A percentile compares a stretch with the other conserved stretches of the same genome.
phyloP scores from a whole-genome alignment of 1,284 basidiomycete species.

The Cryptococcus sp. region DNA sequence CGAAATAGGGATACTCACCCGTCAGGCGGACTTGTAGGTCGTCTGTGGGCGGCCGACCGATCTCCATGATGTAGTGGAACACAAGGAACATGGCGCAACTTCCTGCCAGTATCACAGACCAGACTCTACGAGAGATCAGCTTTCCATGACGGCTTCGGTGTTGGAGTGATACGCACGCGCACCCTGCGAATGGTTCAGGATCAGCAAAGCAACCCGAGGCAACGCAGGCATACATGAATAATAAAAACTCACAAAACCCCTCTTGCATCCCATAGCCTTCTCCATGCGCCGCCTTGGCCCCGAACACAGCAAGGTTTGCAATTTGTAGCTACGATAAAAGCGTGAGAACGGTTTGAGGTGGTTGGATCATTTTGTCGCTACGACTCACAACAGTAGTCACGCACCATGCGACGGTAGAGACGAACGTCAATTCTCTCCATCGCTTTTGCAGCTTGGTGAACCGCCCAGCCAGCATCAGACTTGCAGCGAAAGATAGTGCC shows the following conservation, averaged over 20 bases:
- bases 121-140: background rate
- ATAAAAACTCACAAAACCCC: background rate
- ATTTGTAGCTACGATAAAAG: background rate
- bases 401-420: background rate
- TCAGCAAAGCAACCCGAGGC: background rate
- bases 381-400: background rate
- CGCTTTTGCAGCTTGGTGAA: background rate
- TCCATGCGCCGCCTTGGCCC: background rate
- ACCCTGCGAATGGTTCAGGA: background rate
- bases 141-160: no score
- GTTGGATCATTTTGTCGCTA: no score
- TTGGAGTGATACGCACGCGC: background rate
- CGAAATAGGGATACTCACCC: background rate
- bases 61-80: background rate
- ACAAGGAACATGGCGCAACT: background rate
- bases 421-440: background rate
- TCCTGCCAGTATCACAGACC: background rate
- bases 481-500: no score
- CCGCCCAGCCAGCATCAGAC: background rate
- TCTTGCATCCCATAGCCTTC: background rate
- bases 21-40: conserved; percentile 1
- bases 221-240: background rate
- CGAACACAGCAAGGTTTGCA: background rate
- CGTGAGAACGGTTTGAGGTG: no score
- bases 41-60: background rate